Conservation (phyloP, 495 filamentous ascomycete genomes). For the Pyrenopolyporus hunteri region DNA sequence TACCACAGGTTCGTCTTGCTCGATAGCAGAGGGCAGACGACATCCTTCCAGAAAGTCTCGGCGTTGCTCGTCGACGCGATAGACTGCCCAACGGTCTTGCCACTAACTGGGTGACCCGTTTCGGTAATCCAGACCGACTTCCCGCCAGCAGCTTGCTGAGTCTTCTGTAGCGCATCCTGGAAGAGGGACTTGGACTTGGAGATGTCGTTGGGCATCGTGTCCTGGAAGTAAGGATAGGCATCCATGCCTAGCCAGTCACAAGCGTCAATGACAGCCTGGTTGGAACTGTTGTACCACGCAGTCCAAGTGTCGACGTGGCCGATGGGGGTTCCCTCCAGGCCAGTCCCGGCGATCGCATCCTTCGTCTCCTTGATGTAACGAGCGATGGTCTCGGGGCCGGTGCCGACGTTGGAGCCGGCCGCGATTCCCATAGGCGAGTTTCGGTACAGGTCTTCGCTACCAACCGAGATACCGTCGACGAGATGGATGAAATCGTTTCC, state of each 20-base stretch:
- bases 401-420: constrained; percentile 54
- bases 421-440: constrained; percentile 62
- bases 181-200: constrained; percentile 65
- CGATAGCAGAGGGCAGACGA: constrained; percentile 74
- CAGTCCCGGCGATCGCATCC: constrained; percentile 62
- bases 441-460: constrained; percentile 90
- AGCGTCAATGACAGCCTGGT: constrained; percentile 70
- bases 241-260: constrained; percentile 82
- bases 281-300: constrained; percentile 76
- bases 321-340: constrained; percentile 61
- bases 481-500: constrained; percentile 65
- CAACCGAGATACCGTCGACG: constrained; percentile 86
- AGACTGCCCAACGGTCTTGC: constrained; percentile 63
- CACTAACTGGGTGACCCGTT: constrained; percentile 84
- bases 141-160: constrained; percentile 60
- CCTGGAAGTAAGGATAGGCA: constrained; percentile 77
- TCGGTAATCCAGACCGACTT: constrained; percentile 90
- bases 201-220: constrained; percentile 70
- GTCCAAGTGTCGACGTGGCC: constrained; percentile 96
- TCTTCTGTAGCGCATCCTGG: constrained; percentile 63
- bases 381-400: constrained; percentile 63
- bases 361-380: constrained; percentile 71
- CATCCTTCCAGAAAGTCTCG: constrained; percentile 77
- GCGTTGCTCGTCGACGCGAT: constrained; percentile 72
- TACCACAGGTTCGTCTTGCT: constrained; percentile 71